Percentiles rank a stretch among this genome's conserved stretches.
Evolutionary conservation across 495 filamentous ascomycete genomes (phyloP).

Genomic region (Tuber umbilicatum): DNA sequence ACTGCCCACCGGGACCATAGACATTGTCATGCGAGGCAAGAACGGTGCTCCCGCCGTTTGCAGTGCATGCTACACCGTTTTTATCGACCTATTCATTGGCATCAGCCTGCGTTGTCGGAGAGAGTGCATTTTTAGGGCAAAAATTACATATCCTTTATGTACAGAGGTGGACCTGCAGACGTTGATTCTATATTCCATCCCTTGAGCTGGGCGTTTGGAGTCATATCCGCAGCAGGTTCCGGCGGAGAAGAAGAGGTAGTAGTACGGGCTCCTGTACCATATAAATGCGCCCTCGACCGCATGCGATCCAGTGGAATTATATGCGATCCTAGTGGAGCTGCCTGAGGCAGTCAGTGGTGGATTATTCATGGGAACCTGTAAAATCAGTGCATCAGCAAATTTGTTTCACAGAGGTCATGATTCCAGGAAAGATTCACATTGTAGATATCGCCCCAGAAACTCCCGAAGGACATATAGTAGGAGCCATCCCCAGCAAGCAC

Average conservation of each 20-base stretch:
- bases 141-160: conserved; percentile 49
- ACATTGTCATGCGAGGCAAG: conserved; percentile 57
- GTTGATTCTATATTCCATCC: conserved; percentile 61
- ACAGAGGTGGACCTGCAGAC: conserved; percentile 55
- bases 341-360: conserved; percentile 43
- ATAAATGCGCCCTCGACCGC: conserved; percentile 56
- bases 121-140: background rate
- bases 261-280: conserved; percentile 53
- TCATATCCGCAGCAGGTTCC: conserved; percentile 55
- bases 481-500: conserved; percentile 45
- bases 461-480: conserved; percentile 59
- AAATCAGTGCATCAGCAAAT: background rate
- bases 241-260: conserved; percentile 61
- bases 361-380: conserved; percentile 46
- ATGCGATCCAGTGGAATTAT: conserved; percentile 50
- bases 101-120: background rate
- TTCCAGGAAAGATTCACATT: conserved; percentile 44
- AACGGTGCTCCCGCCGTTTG: conserved; percentile 58
- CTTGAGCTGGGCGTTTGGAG: conserved; percentile 47
- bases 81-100: conserved; percentile 47
- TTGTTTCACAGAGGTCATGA: background rate
- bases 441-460: conserved; percentile 63
- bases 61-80: conserved; percentile 51
- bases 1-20: conserved; percentile 67
- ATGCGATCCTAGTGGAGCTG: conserved; percentile 50